Conservation (phyloP, 2,329 filamentous ascomycete species). For the Colletotrichum tamarilloi region DNA sequence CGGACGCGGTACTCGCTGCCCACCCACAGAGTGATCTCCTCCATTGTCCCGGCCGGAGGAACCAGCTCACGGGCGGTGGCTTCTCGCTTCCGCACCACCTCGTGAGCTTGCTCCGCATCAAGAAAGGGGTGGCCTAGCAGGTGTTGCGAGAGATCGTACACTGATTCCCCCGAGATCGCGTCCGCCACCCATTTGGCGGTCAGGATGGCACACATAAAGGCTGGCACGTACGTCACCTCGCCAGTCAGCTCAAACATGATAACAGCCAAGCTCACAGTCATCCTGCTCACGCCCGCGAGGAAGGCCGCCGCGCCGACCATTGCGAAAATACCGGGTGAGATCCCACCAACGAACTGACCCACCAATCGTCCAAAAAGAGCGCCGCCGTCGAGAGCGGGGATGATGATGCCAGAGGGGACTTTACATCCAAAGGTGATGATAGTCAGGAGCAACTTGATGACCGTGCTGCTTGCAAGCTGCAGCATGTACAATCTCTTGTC, state of each 20-base stretch:
- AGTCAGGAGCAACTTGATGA: conserved; percentile 66
- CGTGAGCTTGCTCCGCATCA: conserved; percentile 59
- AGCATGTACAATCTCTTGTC: conserved; percentile 56
- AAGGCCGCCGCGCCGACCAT: conserved; percentile 71
- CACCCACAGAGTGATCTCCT: conserved; percentile 63
- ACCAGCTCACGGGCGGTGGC: conserved; percentile 57
- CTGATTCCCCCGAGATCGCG: conserved; percentile 60
- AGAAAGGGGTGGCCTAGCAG: conserved; percentile 69
- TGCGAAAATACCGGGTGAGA: conserved; percentile 69
- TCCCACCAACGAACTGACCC: conserved; percentile 49
- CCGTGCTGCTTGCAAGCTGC: conserved; percentile 63
- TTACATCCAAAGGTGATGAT: conserved; percentile 70
- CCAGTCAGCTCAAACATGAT: conserved; percentile 73
- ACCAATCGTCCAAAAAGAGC: conserved; percentile 68
- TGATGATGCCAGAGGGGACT: conserved; percentile 70
- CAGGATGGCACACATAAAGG: conserved; percentile 69
- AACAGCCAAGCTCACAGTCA: conserved; percentile 68
- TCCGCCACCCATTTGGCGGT: conserved; percentile 70
- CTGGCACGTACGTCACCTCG: conserved; percentile 66
- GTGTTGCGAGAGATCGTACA: conserved; percentile 70
- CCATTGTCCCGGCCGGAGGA: conserved; percentile 65
- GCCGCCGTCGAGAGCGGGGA: conserved; percentile 67
- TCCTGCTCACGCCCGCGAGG: conserved; percentile 67
- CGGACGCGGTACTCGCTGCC: conserved; percentile 54
- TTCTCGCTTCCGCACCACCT: conserved; percentile 9